Conservation (phyloP, 805 yeast genomes). For the Candida saitoana region DNA sequence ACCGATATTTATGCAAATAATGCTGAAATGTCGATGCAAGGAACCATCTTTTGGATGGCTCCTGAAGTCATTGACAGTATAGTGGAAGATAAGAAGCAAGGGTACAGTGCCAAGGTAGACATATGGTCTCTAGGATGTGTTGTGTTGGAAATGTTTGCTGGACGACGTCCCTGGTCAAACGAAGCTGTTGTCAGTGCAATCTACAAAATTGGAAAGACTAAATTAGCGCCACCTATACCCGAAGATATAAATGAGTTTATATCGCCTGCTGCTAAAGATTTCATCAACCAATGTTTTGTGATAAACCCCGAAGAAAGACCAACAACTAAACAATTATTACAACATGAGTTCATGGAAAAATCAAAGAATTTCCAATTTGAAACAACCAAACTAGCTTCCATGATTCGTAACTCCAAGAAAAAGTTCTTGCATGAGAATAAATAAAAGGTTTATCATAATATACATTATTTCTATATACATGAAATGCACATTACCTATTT, state of each 20-base stretch:
- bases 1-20: conserved; percentile 81
- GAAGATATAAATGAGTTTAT: conserved; percentile 72
- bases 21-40: conserved; percentile 97
- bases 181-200: conserved; percentile 93
- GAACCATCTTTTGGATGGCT: conserved; percentile 99
- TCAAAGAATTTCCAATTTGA: conserved; percentile 45
- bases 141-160: conserved; percentile 95
- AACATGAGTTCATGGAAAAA: conserved; percentile 48
- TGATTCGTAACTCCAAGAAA: conserved; percentile 39
- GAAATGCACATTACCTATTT: conserved; percentile 13
- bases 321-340: conserved; percentile 65
- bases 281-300: conserved; percentile 70
- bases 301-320: conserved; percentile 82
- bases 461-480: conserved; percentile 4
- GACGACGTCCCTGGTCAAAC: conserved; percentile 95
- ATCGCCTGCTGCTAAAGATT: conserved; percentile 60
- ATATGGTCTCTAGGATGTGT: conserved; percentile 99
- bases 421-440: too few relatives aligned
- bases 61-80: conserved; percentile 94
- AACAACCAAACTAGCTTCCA: conserved; percentile 51
- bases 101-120: conserved; percentile 96
- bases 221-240: conserved; percentile 93
- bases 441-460: not conserved
- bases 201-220: conserved; percentile 79
- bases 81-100: conserved; percentile 69